phyloP scores from a whole-genome alignment of 495 filamentous ascomycete species.

The Monascus purpureus region DNA sequence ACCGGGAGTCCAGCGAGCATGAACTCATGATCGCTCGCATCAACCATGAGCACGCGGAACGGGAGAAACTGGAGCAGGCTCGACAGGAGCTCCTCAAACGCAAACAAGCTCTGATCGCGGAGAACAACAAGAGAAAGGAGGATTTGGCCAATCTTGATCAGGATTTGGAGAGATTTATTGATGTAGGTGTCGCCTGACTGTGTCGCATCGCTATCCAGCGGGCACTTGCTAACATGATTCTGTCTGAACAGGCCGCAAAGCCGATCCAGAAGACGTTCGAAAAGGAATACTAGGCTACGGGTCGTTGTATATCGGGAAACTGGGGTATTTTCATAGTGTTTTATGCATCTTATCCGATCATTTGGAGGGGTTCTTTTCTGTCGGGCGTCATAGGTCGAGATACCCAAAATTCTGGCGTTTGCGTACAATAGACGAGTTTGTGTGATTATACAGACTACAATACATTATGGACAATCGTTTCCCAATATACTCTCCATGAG shows the following conservation, averaged over 20 bases:
- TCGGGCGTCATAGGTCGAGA: slow-evolving; percentile 22
- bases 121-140: slow-evolving; percentile 91
- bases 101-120: slow-evolving; percentile 81
- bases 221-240: neutral
- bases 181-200: slow-evolving; percentile 24
- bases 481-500: too few species aligned
- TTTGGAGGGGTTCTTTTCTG: too few species aligned
- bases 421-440: neutral
- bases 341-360: slow-evolving; percentile 1
- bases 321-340: neutral
- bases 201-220: neutral
- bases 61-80: slow-evolving; percentile 75
- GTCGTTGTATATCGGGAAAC: neutral
- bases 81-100: slow-evolving; percentile 74
- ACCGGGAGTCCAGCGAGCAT: slow-evolving; percentile 52
- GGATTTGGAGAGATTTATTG: slow-evolving; percentile 83
- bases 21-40: slow-evolving; percentile 84
- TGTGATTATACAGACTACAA: too few species aligned
- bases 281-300: slow-evolving; percentile 42
- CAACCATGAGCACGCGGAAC: slow-evolving; percentile 75
- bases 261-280: slow-evolving; percentile 74
- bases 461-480: too few species aligned
- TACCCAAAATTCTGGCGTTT: slow-evolving; percentile 15
- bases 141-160: slow-evolving; percentile 79
- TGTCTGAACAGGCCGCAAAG: slow-evolving; percentile 51